phyloP scores from a whole-genome alignment of 1,139 yeast species.

The Blastobotrys capitulatus region DNA sequence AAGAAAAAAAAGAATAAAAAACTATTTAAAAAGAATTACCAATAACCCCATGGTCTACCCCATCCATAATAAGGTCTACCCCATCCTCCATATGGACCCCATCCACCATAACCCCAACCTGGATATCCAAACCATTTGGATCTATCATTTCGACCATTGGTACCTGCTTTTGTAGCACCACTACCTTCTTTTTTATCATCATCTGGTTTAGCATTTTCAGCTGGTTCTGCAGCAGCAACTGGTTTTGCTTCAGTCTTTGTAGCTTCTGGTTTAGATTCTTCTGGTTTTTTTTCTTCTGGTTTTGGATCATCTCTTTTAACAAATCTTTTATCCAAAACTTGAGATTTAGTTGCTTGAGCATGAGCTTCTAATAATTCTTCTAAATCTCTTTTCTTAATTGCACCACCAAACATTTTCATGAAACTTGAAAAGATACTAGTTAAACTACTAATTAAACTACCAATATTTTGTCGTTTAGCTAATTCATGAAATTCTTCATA shows the following conservation, averaged over 20 bases:
- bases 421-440: not conserved
- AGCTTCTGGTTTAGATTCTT: not conserved
- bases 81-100: not conserved
- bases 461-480: not conserved
- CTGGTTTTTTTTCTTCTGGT: not conserved
- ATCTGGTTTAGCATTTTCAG: not conserved
- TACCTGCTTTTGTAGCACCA: not conserved
- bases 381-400: too few relatives aligned
- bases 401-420: not conserved
- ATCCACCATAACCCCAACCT: not conserved
- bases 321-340: not conserved
- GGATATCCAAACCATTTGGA: not conserved
- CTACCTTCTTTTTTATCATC: not conserved
- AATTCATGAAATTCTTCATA: not conserved
- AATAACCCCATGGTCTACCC: not conserved
- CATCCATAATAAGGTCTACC: not conserved
- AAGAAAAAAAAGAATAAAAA: not conserved
- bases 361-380: too few relatives aligned
- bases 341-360: too few relatives aligned
- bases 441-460: not conserved
- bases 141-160: not conserved
- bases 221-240: not conserved
- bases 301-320: not conserved
- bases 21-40: not conserved
- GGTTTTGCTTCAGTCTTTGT: not conserved